Evolutionary conservation across 306 rosid species (phyloP).

Genomic region (Benincasa hispida): DNA sequence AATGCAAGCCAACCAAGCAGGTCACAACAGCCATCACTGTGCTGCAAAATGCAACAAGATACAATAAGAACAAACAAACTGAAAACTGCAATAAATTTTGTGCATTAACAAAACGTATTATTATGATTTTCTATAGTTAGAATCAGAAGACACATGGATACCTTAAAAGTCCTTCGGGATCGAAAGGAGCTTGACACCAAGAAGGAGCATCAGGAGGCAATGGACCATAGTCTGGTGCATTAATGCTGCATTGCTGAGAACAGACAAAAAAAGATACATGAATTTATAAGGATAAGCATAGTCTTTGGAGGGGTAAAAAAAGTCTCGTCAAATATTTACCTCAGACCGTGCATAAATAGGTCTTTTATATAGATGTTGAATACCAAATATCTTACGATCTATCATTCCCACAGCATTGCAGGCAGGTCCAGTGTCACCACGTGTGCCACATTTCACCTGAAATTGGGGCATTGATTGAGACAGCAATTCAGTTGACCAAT

Average conservation of each 20-base stretch:
- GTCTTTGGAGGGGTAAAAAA: not conserved
- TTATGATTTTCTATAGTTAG: not conserved
- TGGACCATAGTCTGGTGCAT: constrained; percentile 77
- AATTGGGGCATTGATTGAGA: not conserved
- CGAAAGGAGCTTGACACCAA: constrained; percentile 99
- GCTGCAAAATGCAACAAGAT: constrained; percentile 22
- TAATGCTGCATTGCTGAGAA: constrained; percentile 72
- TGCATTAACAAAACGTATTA: not conserved
- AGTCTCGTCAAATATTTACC: constrained; percentile 19
- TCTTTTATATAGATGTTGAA: constrained; percentile 50
- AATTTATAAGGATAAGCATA: not conserved
- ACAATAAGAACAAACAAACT: constrained; percentile 4
- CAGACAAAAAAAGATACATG: not conserved
- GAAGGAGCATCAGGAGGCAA: constrained; percentile 82
- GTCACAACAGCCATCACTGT: constrained; percentile 88
- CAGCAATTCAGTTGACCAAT: constrained; percentile 5
- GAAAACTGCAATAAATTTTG: not conserved
- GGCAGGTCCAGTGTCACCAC: constrained; percentile 71
- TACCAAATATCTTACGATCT: constrained; percentile 66
- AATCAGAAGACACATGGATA: constrained; percentile 7
- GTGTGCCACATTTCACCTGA: constrained; percentile 83
- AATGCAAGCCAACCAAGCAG: constrained; percentile 89
- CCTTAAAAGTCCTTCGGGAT: constrained; percentile 97
- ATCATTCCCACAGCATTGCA: constrained; percentile 89
- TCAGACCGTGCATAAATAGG: constrained; percentile 60